phyloP scores from a whole-genome alignment of 176 grass and related monocot genomes.

The Eragrostis nindensis region DNA sequence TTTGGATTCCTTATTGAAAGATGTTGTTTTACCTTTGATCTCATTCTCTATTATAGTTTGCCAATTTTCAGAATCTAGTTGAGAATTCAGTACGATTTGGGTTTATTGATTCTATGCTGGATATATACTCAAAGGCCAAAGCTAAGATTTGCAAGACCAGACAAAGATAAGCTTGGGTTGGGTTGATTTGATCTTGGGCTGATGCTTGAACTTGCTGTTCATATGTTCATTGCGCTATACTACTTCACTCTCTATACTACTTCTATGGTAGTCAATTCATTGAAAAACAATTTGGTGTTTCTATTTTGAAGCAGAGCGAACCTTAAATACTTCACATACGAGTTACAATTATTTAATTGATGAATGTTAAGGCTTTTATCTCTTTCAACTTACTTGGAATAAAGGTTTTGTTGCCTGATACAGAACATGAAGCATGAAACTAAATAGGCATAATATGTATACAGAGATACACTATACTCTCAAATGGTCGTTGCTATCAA shows the following conservation, averaged over 20 bases:
- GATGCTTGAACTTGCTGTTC: neutral
- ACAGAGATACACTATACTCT: neutral
- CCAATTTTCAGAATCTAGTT: neutral
- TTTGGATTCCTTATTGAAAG: neutral
- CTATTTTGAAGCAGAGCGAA: neutral
- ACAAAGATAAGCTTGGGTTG: neutral
- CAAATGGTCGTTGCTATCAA: neutral
- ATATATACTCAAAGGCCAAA: neutral
- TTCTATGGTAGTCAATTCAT: slow-evolving; percentile 1
- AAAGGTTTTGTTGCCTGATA: neutral
- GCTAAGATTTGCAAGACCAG: neutral
- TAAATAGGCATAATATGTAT: neutral
- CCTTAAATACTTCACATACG: neutral
- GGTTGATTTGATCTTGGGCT: slow-evolving; percentile 23
- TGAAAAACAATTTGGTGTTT: neutral
- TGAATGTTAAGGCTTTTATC: neutral
- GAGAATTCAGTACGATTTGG: neutral
- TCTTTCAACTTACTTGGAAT: neutral
- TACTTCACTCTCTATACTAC: neutral
- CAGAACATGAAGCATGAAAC: neutral
- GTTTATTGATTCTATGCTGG: neutral
- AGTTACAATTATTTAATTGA: neutral
- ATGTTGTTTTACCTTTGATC: neutral
- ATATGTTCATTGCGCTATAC: neutral
- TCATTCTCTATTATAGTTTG: neutral